Base-by-base conservation (phyloP, 2,329 filamentous ascomycete species). In the Colletotrichum higginsianum region DNA sequence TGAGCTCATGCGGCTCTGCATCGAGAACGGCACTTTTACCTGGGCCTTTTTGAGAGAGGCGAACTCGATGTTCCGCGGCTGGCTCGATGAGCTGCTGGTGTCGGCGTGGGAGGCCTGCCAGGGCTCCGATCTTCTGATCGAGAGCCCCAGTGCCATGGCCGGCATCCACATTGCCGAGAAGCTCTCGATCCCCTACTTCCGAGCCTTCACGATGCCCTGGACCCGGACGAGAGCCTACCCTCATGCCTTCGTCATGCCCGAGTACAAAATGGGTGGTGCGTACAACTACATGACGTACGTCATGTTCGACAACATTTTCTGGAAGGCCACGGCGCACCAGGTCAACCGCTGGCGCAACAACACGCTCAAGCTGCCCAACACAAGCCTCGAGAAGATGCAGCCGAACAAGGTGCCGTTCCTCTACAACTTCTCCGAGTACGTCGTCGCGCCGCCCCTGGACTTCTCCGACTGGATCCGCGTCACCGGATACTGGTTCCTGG, bases 171-270 rank as follows among this genome's bases (percentile, higher is more conserved):
- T 99, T 75, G 96, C 96, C 1, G 96, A 99, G 83, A 94, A 95
- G 30, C 87, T 99, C 2, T 88, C 90, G 16, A 97, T 99, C 55
- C 96, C 96, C 0, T 99, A 99, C 81, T 98, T 98, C 85, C 91
- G 96, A 67, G 96, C 95, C 0, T 99, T 99, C 79, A 97, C 95
- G 21, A 99, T 99, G 96, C 96, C 96, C 0, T 99, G 96, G 96
- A 98, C 96, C 0, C 91, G 95, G 60, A 99, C 96, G 18, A 89
- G 96, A 64, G 95, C 96, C 0, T 99, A 99, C 77, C 96, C 96
- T 2, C 96, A 99, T 81, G 96, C 96, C 0, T 99, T 99, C 82
- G 93, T 96, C 35, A 95, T 97, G 73, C 93, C 95, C 1, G 94
- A 97, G 73, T 91, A 94, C 81, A 98, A 97, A 83, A 94, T 97